Evolutionary conservation across 805 yeast species (phyloP).

Genomic region (Groenewaldozyma salmanticensis): DNA sequence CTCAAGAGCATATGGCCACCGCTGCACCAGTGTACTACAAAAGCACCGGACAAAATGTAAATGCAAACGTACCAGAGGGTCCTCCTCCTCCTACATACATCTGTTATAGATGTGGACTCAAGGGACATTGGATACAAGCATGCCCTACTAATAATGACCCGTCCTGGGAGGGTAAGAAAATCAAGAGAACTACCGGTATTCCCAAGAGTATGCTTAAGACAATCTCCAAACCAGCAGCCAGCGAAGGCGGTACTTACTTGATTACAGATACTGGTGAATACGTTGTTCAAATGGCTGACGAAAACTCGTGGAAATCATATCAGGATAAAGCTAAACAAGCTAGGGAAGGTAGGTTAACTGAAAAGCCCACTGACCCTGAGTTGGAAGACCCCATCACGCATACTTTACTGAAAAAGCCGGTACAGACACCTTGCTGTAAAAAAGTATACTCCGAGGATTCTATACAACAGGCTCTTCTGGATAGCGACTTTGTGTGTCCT

Average conservation of each 20-base stretch:
- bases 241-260: slow-evolving; percentile 50
- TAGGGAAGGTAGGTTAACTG: slow-evolving; percentile 28
- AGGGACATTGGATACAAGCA: slow-evolving; percentile 91
- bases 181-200: slow-evolving; percentile 92
- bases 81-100: slow-evolving; percentile 92
- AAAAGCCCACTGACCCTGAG: slow-evolving; percentile 47
- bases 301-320: slow-evolving; percentile 78
- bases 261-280: slow-evolving; percentile 92
- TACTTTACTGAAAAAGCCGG: slow-evolving; percentile 60
- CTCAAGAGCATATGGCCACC: slow-evolving; percentile 82
- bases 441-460: slow-evolving; percentile 48
- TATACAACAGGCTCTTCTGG: slow-evolving; percentile 59
- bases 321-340: slow-evolving; percentile 49
- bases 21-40: slow-evolving; percentile 63
- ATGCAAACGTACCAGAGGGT: slow-evolving; percentile 41
- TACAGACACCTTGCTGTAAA: slow-evolving; percentile 72
- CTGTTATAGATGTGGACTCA: slow-evolving; percentile 93
- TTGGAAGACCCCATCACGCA: slow-evolving; percentile 63
- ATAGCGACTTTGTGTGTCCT: slow-evolving; percentile 85
- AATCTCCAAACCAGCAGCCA: slow-evolving; percentile 69
- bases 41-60: slow-evolving; percentile 25
- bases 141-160: slow-evolving; percentile 95
- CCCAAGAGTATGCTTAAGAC: slow-evolving; percentile 87
- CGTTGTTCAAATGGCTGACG: slow-evolving; percentile 93
- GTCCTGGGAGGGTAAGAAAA: slow-evolving; percentile 83